phyloP scores from a whole-genome alignment of 306 rosid genomes.

The Cicer chorassanicum region DNA sequence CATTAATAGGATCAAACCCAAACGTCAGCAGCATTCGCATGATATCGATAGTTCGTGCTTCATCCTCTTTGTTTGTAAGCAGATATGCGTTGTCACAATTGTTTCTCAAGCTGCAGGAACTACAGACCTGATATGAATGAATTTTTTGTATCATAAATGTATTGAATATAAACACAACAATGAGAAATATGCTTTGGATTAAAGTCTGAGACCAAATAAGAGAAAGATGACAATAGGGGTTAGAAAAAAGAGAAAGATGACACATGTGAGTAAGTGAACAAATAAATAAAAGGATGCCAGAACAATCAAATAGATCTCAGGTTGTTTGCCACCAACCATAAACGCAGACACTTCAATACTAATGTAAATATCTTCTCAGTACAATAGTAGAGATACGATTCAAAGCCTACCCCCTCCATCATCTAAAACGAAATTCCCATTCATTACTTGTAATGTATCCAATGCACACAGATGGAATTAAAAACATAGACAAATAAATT shows the following conservation, averaged over 20 bases:
- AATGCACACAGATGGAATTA: neutral
- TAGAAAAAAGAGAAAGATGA: neutral
- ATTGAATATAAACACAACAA: constrained; percentile 19
- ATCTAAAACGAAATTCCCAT: constrained; percentile 33
- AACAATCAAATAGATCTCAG: constrained; percentile 18
- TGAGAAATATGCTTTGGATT: neutral
- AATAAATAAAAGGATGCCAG: constrained; percentile 29
- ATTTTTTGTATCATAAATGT: constrained; percentile 40
- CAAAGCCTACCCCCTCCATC: constrained; percentile 7
- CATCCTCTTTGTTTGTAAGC: constrained; percentile 87
- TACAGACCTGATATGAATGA: constrained; percentile 82
- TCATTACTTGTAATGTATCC: constrained; percentile 7
- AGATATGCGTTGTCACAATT: constrained; percentile 84
- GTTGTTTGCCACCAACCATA: constrained; percentile 16
- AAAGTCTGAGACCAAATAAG: constrained; percentile 30
- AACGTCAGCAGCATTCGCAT: constrained; percentile 79
- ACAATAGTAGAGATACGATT: neutral
- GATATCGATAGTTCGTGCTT: constrained; percentile 83
- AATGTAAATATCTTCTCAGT: constrained; percentile 3
- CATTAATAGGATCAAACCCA: constrained; percentile 84
- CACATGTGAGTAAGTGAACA: neutral
- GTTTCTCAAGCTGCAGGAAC: constrained; percentile 97
- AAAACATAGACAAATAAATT: constrained; percentile 5
- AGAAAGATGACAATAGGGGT: constrained; percentile 17
- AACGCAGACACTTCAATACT: neutral